Evolutionary conservation across 495 filamentous ascomycete species (phyloP).

Genomic region (Friedmanniomyces simplex): DNA sequence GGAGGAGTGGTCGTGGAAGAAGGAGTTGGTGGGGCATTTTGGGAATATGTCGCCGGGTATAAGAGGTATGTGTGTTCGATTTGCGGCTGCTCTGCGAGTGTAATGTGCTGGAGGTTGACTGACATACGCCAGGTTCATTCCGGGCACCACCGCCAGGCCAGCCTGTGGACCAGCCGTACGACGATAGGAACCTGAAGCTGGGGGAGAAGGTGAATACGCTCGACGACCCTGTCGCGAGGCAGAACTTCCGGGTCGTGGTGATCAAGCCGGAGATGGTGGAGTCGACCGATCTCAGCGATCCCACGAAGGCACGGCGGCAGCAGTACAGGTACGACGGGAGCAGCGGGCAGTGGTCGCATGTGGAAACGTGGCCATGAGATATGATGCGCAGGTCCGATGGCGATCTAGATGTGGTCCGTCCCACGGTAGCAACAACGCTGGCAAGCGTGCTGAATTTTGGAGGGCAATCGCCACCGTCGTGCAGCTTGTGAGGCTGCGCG

Average conservation of each 20-base stretch:
- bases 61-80: constrained; percentile 26
- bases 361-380: constrained; percentile 65
- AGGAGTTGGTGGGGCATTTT: constrained; percentile 76
- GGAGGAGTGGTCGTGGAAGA: constrained; percentile 47
- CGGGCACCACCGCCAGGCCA: constrained; percentile 64
- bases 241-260: constrained; percentile 77
- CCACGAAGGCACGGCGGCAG: constrained; percentile 53
- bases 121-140: constrained; percentile 48
- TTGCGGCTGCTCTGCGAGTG: not conserved
- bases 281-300: constrained; percentile 59
- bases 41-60: constrained; percentile 66
- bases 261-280: constrained; percentile 76
- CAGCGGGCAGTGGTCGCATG: constrained; percentile 56
- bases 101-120: not conserved
- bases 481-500: not conserved
- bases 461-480: not conserved
- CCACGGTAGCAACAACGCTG: too few species aligned
- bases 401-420: not conserved
- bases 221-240: constrained; percentile 55
- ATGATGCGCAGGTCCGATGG: not conserved
- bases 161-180: constrained; percentile 37
- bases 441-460: too few species aligned
- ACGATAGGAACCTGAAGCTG: constrained; percentile 44
- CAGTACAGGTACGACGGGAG: constrained; percentile 48
- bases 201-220: constrained; percentile 62